Base-by-base conservation (phyloP, 495 filamentous ascomycete species). In the Aspergillus kassunensis region DNA sequence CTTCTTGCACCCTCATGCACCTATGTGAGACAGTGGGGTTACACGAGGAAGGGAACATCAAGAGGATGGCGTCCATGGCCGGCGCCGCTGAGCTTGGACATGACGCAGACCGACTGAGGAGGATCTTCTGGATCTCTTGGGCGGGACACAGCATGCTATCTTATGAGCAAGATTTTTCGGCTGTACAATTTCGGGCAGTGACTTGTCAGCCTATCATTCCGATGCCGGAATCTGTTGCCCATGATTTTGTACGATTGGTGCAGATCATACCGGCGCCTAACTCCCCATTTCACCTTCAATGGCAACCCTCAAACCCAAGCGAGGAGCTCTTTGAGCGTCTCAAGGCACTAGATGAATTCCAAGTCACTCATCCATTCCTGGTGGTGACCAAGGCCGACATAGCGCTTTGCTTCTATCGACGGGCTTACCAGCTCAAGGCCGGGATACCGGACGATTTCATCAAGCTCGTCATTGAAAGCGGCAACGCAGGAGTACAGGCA, bases 101-200 rank as follows among this genome's bases (percentile, higher is more conserved):
- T 56, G 63, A 66, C 56, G 57, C 53, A 5, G 65, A 68, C 35
- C 59, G 61, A 3, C 47, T 68, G 35, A 58, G 65, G 47, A 43
- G 63, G 35, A 68, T 68, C 16, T 68, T 68, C 41, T 68, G 65
- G 65, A 50, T 66, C 35, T 54, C 59, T 6, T 68, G 65, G 66
- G 66, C 63, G 1, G 66, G 54, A 9, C 66, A 68, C 53, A 35
- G 49, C n/a, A 66, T 68, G 57, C 48, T 66, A 15, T 68, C 57
- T 6, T 68, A 66, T 49, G 63, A 68, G 51, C 58, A 64, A 19
- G 65, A 68, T 55, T 55, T 51, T 37, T 64, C 63, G 30, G 9
- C 65, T 45, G 65, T 66, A n/a, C 0, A 0, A 6, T 66, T 64
- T 49, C 34, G 52, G 47, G 31, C 52, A 16, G 63, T 68, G 45